Evolutionary conservation across 2,329 filamentous ascomycete species (phyloP).

Genomic region (Cordyceps fumosorosea): DNA sequence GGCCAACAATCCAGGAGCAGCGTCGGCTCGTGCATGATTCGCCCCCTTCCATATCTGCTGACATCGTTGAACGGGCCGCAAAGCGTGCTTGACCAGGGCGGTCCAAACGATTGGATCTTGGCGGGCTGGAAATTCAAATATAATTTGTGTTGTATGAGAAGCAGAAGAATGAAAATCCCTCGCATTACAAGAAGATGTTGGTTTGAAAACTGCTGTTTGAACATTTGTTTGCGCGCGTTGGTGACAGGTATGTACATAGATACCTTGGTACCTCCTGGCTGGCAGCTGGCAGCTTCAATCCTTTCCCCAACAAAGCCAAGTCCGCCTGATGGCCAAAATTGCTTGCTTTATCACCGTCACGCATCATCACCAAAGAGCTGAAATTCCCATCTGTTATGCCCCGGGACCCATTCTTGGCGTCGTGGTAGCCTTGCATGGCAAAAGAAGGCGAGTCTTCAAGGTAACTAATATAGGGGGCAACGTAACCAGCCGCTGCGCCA

Average conservation of each 20-base stretch:
- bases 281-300: not conserved
- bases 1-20: too few species aligned
- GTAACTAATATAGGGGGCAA: not conserved
- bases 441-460: not conserved
- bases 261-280: too few species aligned
- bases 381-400: not conserved
- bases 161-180: too few species aligned
- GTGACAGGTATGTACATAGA: not conserved
- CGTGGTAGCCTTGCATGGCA: conserved; percentile 1
- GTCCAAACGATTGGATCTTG: not conserved
- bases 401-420: not conserved
- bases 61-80: not conserved
- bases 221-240: not conserved
- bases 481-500: conserved; percentile 10
- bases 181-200: not conserved
- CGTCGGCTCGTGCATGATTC: too few species aligned
- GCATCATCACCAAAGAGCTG: not conserved
- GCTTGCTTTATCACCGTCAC: not conserved
- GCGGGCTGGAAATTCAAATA: too few species aligned
- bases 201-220: not conserved
- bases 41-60: too few species aligned
- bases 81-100: not conserved
- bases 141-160: too few species aligned
- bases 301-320: not conserved
- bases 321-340: not conserved